phyloP scores from a whole-genome alignment of 495 filamentous ascomycete genomes.

The Aspergillus cavernicola region DNA sequence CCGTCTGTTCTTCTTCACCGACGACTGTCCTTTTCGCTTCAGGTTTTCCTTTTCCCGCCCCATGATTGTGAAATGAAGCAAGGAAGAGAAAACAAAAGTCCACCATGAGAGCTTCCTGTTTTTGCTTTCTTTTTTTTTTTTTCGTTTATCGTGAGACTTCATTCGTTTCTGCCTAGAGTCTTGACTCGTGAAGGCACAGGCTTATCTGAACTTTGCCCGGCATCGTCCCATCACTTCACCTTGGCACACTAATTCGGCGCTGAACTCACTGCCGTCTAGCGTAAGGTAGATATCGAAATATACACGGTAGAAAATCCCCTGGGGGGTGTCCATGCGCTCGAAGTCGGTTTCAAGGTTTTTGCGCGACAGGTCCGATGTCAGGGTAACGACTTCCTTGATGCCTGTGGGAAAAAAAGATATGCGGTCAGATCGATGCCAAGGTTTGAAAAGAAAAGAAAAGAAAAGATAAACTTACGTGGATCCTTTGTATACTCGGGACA shows the following conservation, averaged over 20 bases:
- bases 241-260: constrained; percentile 95
- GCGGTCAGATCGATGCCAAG: background rate
- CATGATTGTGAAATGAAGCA: too few species aligned
- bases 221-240: constrained; percentile 98
- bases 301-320: constrained; percentile 93
- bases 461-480: constrained; percentile 73
- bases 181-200: too few species aligned
- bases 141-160: constrained; percentile 4
- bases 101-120: too few species aligned
- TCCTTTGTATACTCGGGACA: constrained; percentile 99
- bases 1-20: background rate
- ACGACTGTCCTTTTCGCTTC: background rate
- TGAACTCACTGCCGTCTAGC: constrained; percentile 95
- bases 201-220: constrained; percentile 73
- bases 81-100: too few species aligned
- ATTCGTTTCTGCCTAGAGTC: background rate
- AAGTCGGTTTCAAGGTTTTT: constrained; percentile 99
- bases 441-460: too few species aligned
- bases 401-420: constrained; percentile 54
- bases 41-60: too few species aligned
- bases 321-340: constrained; percentile 98
- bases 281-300: constrained; percentile 87
- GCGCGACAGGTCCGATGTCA: constrained; percentile 92
- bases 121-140: background rate
- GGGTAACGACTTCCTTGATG: constrained; percentile 98